Percentiles rank a stretch among this genome's conserved stretches.
These are phyloP conservation scores for Penicillium turbatum DNA, from an alignment of 495 filamentous ascomycete genomes.

Conservation along the genomic window DNA sequence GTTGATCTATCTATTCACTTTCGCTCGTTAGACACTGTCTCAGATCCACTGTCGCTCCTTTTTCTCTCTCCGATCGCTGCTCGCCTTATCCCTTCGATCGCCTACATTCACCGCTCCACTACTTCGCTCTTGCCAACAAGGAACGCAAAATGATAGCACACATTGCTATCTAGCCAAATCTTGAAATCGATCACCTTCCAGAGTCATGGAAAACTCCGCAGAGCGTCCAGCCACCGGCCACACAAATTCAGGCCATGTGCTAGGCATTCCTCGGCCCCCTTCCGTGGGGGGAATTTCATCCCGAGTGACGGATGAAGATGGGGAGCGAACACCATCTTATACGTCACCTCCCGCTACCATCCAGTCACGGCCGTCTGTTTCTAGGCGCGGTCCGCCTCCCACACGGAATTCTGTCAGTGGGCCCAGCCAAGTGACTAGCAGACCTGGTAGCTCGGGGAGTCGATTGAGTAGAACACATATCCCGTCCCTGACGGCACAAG, in stretches of 20 bases:
- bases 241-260: constrained; percentile 27
- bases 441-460: constrained; percentile 63
- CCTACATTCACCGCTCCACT: neutral
- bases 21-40: constrained; percentile 6
- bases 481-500: constrained; percentile 79
- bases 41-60: constrained; percentile 17
- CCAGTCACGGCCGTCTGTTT: constrained; percentile 45
- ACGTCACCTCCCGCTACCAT: constrained; percentile 42
- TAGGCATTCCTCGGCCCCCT: constrained; percentile 44
- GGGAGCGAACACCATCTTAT: constrained; percentile 38
- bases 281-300: constrained; percentile 68
- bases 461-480: constrained; percentile 84
- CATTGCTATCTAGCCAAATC: constrained; percentile 12
- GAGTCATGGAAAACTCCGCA: constrained; percentile 27
- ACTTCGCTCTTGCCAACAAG: neutral
- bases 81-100: neutral
- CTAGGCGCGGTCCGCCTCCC: constrained; percentile 45
- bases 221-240: constrained; percentile 27
- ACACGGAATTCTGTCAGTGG: constrained; percentile 34
- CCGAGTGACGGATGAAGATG: constrained; percentile 71
- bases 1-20: constrained; percentile 7
- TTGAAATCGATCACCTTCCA: neutral
- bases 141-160: constrained; percentile 22
- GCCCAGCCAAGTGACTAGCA: constrained; percentile 37
- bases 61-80: constrained; percentile 5